Base-by-base conservation (phyloP, 2,329 filamentous ascomycete species). In the Penicillium occitanis region DNA sequence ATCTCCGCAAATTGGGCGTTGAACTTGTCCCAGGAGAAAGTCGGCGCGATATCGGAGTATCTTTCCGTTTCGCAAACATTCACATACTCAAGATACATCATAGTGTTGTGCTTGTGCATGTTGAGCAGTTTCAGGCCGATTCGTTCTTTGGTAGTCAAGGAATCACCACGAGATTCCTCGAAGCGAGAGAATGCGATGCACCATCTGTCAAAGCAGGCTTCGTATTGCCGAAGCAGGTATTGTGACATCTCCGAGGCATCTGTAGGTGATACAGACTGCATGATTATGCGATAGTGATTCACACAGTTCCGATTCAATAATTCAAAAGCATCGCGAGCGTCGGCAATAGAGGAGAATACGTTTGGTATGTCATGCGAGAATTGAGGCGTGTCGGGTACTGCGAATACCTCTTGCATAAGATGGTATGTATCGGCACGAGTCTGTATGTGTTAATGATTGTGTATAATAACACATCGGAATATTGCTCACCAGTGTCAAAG, bases 1-100 rank as follows among this genome's bases (percentile, higher is more conserved):
- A 75, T 71, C 28, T 73, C 68, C 42, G 70, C 68, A 48, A 75
- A 75, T 10, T 66, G 68, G 19, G 67, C 40, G 37, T 70, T 67
- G 58, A 72, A 71, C 8, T 63, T 64, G 48, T 75, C 73, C 68
- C 71, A 75, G 17, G 65, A 58, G 11, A 68, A 71, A 33, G 70
- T 64, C 8, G 69, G 50, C 1, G 64, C 22, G 5, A 7, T 33
- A 11, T 44, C 17, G 5, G 44, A 51, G 37, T 53, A 55, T n/a
- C 35, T 51, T 44, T 5, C 61, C 22, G n/a, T 25, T 22, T 63
- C 61, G n/a, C 19, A 53, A 28, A 30, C 53, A 7, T 37, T 60
- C 8, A 50, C 58, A 17, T 55, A 61, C 40, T 60, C 64, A 28
- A 55, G 22, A 14, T 55, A 55, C 40, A 66, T 55, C 19, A 55